phyloP scores from a whole-genome alignment of 148 eudicot genomes.

The Chenopodium album region DNA sequence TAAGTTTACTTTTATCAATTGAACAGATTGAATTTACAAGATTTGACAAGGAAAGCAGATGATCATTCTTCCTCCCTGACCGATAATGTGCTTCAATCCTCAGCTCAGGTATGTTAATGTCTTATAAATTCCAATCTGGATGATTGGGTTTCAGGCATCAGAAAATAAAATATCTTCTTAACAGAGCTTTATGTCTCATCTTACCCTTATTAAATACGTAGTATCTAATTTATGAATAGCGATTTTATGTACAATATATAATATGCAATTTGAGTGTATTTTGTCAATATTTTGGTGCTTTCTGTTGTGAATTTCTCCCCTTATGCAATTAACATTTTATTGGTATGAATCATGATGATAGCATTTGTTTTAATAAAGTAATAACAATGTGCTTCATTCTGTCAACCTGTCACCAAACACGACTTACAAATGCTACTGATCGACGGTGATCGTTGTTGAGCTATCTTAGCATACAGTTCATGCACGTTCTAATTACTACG shows the following conservation, averaged over 20 bases:
- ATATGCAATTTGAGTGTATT: background rate
- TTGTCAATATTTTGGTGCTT: background rate
- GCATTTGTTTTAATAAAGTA: background rate
- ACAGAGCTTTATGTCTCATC: background rate
- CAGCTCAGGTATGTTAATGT: slow-evolving; percentile 30
- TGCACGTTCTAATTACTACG: too few relatives aligned
- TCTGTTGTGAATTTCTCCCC: background rate
- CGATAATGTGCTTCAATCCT: slow-evolving; percentile 28
- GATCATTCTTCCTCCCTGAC: slow-evolving; percentile 23
- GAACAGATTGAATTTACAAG: slow-evolving; percentile 35
- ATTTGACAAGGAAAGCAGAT: slow-evolving; percentile 29
- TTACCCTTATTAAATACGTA: background rate
- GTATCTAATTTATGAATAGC: background rate
- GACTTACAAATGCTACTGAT: background rate
- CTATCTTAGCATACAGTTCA: background rate
- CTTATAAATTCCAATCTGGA: background rate
- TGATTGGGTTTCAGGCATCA: background rate
- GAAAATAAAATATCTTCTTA: background rate
- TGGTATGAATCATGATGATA: background rate
- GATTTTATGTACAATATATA: too few relatives aligned
- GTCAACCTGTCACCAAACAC: background rate
- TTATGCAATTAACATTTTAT: background rate
- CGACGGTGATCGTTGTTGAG: background rate
- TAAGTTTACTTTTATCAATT: too few relatives aligned
- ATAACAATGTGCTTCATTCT: background rate